Percentiles rank a stretch among this genome's conserved stretches.
phyloP scores from a whole-genome alignment of 139 green algal genomes.

The Closterium sp. region DNA sequence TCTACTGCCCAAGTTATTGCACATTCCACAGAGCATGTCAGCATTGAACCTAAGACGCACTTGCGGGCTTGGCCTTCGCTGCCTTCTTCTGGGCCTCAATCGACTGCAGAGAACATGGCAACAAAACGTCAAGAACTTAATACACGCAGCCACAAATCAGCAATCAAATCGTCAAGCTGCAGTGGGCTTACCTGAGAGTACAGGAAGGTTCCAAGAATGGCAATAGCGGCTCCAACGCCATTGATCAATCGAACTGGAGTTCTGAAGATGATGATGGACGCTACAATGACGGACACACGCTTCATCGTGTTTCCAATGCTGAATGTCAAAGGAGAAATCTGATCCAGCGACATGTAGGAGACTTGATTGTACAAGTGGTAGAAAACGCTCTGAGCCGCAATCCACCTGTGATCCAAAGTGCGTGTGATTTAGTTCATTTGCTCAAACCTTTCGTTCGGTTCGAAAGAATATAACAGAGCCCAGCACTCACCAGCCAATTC shows the following conservation, averaged over 20 bases:
- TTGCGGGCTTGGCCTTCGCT: neutral
- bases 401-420: constrained; percentile 44
- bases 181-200: constrained; percentile 70
- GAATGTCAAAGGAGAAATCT: constrained; percentile 84
- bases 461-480: neutral
- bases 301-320: constrained; percentile 55
- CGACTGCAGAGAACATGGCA: neutral
- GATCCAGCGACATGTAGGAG: constrained; percentile 64
- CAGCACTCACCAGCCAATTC: constrained; percentile 33
- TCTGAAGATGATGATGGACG: constrained; percentile 51
- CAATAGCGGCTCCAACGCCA: constrained; percentile 72
- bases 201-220: constrained; percentile 85
- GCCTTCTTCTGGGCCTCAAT: constrained; percentile 11
- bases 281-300: constrained; percentile 47
- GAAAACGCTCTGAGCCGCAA: constrained; percentile 41
- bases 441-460: neutral
- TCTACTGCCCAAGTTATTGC: too few species aligned
- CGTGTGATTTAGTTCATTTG: neutral
- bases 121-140: neutral
- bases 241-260: constrained; percentile 60
- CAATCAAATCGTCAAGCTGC: neutral
- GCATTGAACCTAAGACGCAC: neutral
- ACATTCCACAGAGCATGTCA: neutral
- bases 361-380: constrained; percentile 99
- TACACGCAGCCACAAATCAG: neutral